Conservation (phyloP, 2,329 filamentous ascomycete species). For the Beauveria sp. region DNA sequence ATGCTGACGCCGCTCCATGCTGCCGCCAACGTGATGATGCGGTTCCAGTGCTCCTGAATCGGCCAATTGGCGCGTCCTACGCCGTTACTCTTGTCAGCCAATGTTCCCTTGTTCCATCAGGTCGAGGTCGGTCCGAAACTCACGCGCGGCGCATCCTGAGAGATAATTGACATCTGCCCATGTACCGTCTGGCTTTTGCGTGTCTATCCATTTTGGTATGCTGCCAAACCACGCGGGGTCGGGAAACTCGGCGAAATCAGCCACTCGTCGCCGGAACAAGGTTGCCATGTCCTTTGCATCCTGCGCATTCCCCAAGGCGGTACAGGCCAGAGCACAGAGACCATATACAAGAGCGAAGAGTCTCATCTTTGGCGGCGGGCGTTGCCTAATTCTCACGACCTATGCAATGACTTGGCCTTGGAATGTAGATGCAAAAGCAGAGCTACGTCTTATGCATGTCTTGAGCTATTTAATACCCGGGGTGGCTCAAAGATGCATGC, state of each 20-base stretch:
- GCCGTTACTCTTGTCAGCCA: neutral
- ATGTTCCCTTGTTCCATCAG: neutral
- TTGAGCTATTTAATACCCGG: neutral
- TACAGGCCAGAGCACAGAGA: neutral
- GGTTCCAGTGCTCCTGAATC: constrained; percentile 19
- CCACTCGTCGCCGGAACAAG: constrained; percentile 14
- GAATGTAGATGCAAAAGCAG: neutral
- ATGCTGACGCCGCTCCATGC: constrained; percentile 18
- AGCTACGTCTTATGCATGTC: neutral
- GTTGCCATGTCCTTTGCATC: constrained; percentile 11
- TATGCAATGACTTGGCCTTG: no score
- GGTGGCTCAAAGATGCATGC: neutral
- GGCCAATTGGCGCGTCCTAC: constrained; percentile 19
- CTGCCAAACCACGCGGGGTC: constrained; percentile 15
- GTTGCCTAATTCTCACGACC: neutral
- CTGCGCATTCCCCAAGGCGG: neutral
- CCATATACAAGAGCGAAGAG: neutral
- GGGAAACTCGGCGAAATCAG: constrained; percentile 17
- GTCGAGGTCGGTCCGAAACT: neutral
- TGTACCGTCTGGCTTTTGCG: constrained; percentile 17
- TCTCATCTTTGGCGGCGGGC: neutral
- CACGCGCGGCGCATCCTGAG: constrained; percentile 17
- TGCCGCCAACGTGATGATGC: constrained; percentile 16
- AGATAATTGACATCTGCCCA: constrained; percentile 19
- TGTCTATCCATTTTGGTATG: constrained; percentile 14